Base-by-base conservation (phyloP, 2,329 filamentous ascomycete species). In the Cladosporium sphaerospermum region DNA sequence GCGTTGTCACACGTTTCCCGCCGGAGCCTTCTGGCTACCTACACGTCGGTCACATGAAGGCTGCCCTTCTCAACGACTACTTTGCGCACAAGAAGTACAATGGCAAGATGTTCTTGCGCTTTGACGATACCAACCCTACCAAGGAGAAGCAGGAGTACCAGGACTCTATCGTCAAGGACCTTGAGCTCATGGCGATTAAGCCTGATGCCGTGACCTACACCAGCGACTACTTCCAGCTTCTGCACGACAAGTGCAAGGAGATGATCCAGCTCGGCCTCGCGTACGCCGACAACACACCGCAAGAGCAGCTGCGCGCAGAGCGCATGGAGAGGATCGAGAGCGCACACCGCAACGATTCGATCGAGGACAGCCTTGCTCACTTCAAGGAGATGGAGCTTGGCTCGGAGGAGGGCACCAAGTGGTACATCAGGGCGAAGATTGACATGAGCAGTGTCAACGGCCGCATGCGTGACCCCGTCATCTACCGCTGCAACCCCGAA, bases 91-190 rank as follows among this genome's bases (percentile, higher is more conserved):
- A 90, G 69, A 88, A 89, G 62, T 95, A 95, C 77, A 85, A 92
- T 56, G 93, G 93, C 64, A 95, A 86, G 64, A 78, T 99, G 63
- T 84, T 95, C 55, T 82, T 97, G 46, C 88, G 93, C 56, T 93
- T 99, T 66, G 93, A 99, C 68, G 93, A 99, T 67, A 99, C 93
- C 53, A 99, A 99, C 73, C 93, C 93, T 7, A 85, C 87, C 56
- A 97, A 97, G 71, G 93, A 99, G 78, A 96, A 95, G 76, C 84
- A 92, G 69, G 93, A 97, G 74, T 99, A 86, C 69, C 86, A 97
- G 69, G 90, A 97, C 72, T 81, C 90, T 4, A 99, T 99, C 57
- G 78, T 96, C 37, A 86, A 96, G 74, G 93, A 99, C 71, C 80
- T 96, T 47, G 83, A 84, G 46, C 79, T 97, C 50, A 89, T 99